phyloP scores from a whole-genome alignment of 805 yeast species.

The Maudiozyma bulderi region DNA sequence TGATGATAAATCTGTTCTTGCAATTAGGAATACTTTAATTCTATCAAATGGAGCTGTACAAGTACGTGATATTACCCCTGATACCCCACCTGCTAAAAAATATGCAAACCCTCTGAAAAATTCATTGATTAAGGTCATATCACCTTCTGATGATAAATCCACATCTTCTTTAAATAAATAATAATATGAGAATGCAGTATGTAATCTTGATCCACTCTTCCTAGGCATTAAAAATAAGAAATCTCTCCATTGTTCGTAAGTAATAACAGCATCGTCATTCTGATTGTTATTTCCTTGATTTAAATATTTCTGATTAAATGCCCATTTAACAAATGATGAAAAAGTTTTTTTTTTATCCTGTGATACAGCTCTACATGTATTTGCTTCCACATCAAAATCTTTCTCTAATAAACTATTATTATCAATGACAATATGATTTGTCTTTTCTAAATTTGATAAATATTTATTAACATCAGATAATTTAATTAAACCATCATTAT shows the following conservation, averaged over 20 bases:
- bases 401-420: background rate
- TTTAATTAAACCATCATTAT: constrained; percentile 63
- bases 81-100: constrained; percentile 88
- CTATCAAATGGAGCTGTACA: constrained; percentile 97
- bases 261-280: constrained; percentile 38
- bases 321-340: constrained; percentile 24
- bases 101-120: constrained; percentile 78
- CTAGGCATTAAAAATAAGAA: constrained; percentile 78
- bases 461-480: constrained; percentile 60
- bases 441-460: constrained; percentile 41
- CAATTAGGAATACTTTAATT: constrained; percentile 85
- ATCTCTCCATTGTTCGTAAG: constrained; percentile 80
- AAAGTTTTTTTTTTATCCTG: constrained; percentile 6
- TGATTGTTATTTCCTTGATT: constrained; percentile 5
- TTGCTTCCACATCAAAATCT: background rate
- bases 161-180: constrained; percentile 56
- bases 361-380: background rate
- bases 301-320: constrained; percentile 14
- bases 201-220: constrained; percentile 60
- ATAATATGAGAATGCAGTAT: constrained; percentile 69
- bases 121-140: constrained; percentile 73
- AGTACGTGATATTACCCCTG: constrained; percentile 93
- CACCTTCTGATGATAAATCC: constrained; percentile 85
- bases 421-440: constrained; percentile 1
- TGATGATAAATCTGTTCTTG: constrained; percentile 73